Base-by-base conservation (phyloP, 257 asterid genomes). In the Jacaranda copaia region DNA sequence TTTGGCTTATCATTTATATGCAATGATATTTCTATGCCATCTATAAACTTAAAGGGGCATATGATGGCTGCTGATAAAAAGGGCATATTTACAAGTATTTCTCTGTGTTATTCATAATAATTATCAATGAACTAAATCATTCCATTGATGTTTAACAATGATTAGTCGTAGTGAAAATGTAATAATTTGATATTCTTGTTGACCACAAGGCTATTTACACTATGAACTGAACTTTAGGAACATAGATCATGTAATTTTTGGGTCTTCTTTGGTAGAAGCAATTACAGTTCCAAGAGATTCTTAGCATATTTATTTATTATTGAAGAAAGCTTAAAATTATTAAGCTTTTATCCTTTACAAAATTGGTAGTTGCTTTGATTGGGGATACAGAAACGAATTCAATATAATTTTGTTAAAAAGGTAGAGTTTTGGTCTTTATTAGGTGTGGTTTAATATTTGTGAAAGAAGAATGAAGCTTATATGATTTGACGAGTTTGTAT, bases 121-220 rank as follows among this genome's bases (percentile, higher is more conserved):
- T 39, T 70, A 25, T 39, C 8, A 42, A 45, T 6, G 11, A 57
- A 36, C 20, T 18, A 38, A 10, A 46, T 18, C 35, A 51, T 15
- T 6, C 70, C 51, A 5, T n/a, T 36, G 3, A 4, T 61, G 71
- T 60, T 25, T 40, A 6, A 59, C n/a, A 68, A 48, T 38, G 16
- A 59, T 43, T 59, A 72, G 19, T 40, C 12, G 36, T 36, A 60
- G 62, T 49, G 53, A 38, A 14, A 5, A 42, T 36, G 53, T 63
- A 49, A n/a, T 64, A 62, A 16, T 74, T 75, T 69, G 52, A 39
- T 16, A 3, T 64, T 56, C 25, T 11, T 66, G 68, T 18, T 20
- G 49, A 10, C 20, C 25, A 32, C 14, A 2, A 6, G 13, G 8
- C 8, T 3, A 60, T 4, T 36, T 20, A 13, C 32, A 14, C 20